Percentiles rank a stretch among this genome's conserved stretches.
Evolutionary conservation across 176 grass and related monocot genomes (phyloP).

Genomic region (Oryza brachyantha): DNA sequence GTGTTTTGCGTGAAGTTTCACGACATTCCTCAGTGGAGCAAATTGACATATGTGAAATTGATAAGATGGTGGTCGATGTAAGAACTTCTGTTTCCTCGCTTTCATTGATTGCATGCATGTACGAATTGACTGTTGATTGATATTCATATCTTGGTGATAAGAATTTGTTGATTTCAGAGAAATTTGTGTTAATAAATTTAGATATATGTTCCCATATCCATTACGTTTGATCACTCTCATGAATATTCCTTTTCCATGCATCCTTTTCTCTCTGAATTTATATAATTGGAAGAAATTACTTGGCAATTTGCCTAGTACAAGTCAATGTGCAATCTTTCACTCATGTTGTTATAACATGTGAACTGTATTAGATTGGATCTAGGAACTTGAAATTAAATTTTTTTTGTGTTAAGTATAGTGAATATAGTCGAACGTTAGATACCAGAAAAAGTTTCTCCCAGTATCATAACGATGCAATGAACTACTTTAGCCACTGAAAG

Average conservation of each 20-base stretch:
- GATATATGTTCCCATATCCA: background rate
- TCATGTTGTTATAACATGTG: too few relatives aligned
- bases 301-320: background rate
- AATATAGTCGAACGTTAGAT: background rate
- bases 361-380: background rate
- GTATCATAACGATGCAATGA: background rate
- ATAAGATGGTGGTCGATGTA: constrained; percentile 98
- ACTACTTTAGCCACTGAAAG: background rate
- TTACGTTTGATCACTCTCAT: background rate
- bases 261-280: background rate
- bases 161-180: background rate
- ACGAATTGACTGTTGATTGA: background rate
- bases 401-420: background rate
- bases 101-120: background rate
- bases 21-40: constrained; percentile 80
- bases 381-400: background rate
- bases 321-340: too few relatives aligned
- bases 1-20: constrained; percentile 92
- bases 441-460: background rate
- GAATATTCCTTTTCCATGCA: background rate
- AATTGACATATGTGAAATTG: constrained; percentile 97
- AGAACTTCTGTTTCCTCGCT: constrained; percentile 8
- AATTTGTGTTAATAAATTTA: background rate
- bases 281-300: background rate
- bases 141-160: background rate